These are phyloP conservation scores for Leccinum variicolor DNA, from an alignment of 768 basidiomycete genomes.

Conservation along the genomic window DNA sequence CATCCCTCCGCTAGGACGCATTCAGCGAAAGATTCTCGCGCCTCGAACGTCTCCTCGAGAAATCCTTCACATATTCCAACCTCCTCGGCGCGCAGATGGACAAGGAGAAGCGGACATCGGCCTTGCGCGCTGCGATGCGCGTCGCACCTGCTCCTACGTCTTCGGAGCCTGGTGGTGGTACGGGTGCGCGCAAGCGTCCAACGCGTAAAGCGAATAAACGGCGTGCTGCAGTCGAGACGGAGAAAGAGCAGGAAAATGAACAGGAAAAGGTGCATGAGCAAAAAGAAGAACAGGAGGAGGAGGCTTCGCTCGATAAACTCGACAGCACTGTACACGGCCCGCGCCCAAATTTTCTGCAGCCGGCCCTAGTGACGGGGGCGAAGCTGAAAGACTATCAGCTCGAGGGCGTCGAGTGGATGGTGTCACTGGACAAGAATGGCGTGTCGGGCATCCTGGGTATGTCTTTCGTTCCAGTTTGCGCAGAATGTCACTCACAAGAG, in stretches of 20 bases:
- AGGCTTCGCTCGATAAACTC: slow-evolving; percentile 14
- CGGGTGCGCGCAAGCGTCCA: slow-evolving; percentile 13
- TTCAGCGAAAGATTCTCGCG: slow-evolving; percentile 46
- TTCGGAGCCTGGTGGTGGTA: background rate
- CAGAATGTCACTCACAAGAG: slow-evolving; percentile 6
- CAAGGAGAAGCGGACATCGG: slow-evolving; percentile 38
- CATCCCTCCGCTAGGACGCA: slow-evolving; percentile 34
- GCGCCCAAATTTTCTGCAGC: slow-evolving; percentile 59
- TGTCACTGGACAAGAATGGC: slow-evolving; percentile 79
- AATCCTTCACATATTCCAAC: slow-evolving; percentile 71
- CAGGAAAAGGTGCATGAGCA: background rate
- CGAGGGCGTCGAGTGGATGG: slow-evolving; percentile 95
- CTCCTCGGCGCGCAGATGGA: slow-evolving; percentile 77
- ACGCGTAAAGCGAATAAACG: slow-evolving; percentile 9
- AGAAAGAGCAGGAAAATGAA: background rate
- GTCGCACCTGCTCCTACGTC: slow-evolving; percentile 5
- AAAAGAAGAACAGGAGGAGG: slow-evolving; percentile 1
- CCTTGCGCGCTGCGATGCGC: slow-evolving; percentile 28
- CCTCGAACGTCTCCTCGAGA: slow-evolving; percentile 68
- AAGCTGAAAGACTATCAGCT: slow-evolving; percentile 88
- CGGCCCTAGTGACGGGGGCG: slow-evolving; percentile 77
- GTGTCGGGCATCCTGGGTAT: slow-evolving; percentile 76
- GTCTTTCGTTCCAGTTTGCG: slow-evolving; percentile 20
- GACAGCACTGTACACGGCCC: background rate
- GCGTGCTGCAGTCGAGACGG: slow-evolving; percentile 7